Evolutionary conservation across 1,284 basidiomycete species (phyloP), one percentile per base, ranked within the genome.

Genomic region (Paramarasmius palmivorus): DNA sequence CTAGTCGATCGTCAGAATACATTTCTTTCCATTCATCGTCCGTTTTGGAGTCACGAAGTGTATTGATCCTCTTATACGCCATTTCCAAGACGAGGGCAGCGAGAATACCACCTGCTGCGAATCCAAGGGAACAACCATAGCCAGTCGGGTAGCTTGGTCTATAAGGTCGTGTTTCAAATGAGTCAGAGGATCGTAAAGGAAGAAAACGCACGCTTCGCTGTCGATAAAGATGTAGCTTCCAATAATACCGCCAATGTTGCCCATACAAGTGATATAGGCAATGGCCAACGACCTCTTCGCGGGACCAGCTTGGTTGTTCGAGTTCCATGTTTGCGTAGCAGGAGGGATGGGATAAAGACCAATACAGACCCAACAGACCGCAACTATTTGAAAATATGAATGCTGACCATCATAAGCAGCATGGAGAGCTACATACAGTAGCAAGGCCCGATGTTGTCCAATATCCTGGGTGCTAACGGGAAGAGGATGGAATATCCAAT

Each of bases 201-300:
- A 38, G 20, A 38, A 15, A 38, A 42, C 19, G 17, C 19, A 42
- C 41, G 19, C 41, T 23, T 42, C 19, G 2, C 8, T 23, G 7
- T 42, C 41, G 6, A 22, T n/a, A 22, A 42, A 22, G 41, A 42
- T 42, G 22, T 23, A 42, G 19, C 41, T 42, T 23, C 41, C 41
- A 42, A 42, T 22, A n/a, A 42, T 42, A 10, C 41, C 41, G 15
- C 41, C 41, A 42, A 19, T 20, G 41, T 42, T 22, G 26, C 19
- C 41, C 39, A 42, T 42, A 23, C 41, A 42, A n/a, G 41, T 42
- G 17, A 42, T 42, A n/a, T 22, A 22, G 15, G 41, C 41, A 41
- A 41, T 41, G 10, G 39, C 41, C 26, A 19, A 15, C 15, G 41
- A 42, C 7, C 41, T 20, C 26, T 42, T 42, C 2, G 39, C 39